Base-by-base conservation (phyloP, 345 rosid species). In the Trapa incisa region DNA sequence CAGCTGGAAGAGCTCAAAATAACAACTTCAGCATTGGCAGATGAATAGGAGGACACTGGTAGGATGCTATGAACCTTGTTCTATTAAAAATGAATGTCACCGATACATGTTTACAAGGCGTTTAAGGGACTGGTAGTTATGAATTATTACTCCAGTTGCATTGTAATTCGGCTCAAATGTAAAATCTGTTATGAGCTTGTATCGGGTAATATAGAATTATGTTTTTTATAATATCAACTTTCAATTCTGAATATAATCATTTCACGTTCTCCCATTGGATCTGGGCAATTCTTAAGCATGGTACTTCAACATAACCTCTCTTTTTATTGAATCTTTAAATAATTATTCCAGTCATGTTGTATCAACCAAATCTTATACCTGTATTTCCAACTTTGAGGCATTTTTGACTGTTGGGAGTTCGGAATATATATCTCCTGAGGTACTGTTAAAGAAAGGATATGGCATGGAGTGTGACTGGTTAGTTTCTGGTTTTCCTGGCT, bases 391-490 rank as follows among this genome's bases (percentile, higher is more conserved):
- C 43, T 39, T 67, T 48, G 83, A 92, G 98, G 98, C 98, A 65
- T 92, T 92, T 81, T 92, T 96, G 43, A 92, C 98, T 47, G 98
- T 92, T 75, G 98, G 96, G 76, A 92, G 96, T 16, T 96, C 96
- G 3, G 98, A 92, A 71, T 92, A 92, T 79, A 92, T 92, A 69
- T 96, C 98, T 80, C 98, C 98, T 56, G 98, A 92, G 82, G 95
- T 92, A 47, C 82, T 92, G 69, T 77, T 89, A 77, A 92, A 92
- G 92, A 92, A 89, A 78, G 98, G 96, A 78, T 92, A 92, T 79
- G 96, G 98, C 87, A 86, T 85, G 91, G 98, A 92, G 75, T 92
- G 98, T 78, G 98, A 92, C 80, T 92, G 98, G 98, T 89, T 67
- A 83, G 96, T 81, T 60, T 68, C 52, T 37, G 41, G 50, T 12